A percentile compares a stretch with the other conserved stretches of the same genome.
phyloP scores from a whole-genome alignment of 768 basidiomycete species.

The Amanita pallidorosea region DNA sequence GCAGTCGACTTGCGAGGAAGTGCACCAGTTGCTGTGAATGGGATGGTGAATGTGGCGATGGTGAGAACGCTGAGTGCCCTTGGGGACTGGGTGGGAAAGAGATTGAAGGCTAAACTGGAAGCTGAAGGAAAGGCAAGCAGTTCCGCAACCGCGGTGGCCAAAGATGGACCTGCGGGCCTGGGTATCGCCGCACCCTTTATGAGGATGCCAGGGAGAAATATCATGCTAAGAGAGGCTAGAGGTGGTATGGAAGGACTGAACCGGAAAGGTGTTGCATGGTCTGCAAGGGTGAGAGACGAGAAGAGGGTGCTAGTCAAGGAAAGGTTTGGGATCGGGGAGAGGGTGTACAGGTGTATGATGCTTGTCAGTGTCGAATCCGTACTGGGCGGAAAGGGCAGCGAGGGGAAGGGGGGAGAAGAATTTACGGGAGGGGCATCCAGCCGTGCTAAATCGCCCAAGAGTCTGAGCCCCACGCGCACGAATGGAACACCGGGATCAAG shows the following conservation, averaged over 20 bases:
- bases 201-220: slow-evolving; percentile 2
- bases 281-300: slow-evolving; percentile 47
- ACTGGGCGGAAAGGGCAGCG: slow-evolving; percentile 7
- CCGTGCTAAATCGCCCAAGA: slow-evolving; percentile 2
- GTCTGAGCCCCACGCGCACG: slow-evolving; percentile 11
- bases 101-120: slow-evolving; percentile 25
- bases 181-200: slow-evolving; percentile 2
- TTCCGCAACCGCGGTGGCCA: slow-evolving; percentile 4
- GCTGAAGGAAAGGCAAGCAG: slow-evolving; percentile 37
- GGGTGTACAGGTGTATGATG: slow-evolving; percentile 40
- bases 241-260: slow-evolving; percentile 4
- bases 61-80: slow-evolving; percentile 27
- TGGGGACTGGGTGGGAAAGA: slow-evolving; percentile 24
- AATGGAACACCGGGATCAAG: not conserved
- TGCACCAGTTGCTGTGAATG: slow-evolving; percentile 76
- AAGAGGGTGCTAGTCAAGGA: slow-evolving; percentile 44
- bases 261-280: slow-evolving; percentile 30
- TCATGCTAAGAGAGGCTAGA: slow-evolving; percentile 1
- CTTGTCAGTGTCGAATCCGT: slow-evolving; percentile 28
- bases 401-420: not conserved
- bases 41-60: slow-evolving; percentile 71
- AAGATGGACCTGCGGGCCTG: slow-evolving; percentile 3
- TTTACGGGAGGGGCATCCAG: not conserved
- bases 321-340: slow-evolving; percentile 38
- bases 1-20: slow-evolving; percentile 83